Percentiles rank a stretch among this genome's conserved stretches.
phyloP scores from a whole-genome alignment of 257 asterid species.

The Phtheirospermum japonicum region DNA sequence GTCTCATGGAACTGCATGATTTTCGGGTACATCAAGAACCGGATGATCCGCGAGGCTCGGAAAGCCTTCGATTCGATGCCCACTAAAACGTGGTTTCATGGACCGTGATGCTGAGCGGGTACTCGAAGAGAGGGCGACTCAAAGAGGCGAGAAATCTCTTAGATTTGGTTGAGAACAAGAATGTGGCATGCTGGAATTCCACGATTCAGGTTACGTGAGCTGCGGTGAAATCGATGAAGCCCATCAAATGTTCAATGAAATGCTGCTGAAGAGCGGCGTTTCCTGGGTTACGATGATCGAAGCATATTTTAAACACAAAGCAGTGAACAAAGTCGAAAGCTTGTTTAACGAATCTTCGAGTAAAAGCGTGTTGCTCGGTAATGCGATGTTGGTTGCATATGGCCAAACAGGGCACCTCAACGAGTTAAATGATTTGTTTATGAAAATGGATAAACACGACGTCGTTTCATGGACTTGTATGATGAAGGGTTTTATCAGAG shows the following conservation, averaged over 20 bases:
- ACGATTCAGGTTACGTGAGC: conserved; percentile 68
- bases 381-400: conserved; percentile 59
- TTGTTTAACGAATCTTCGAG: conserved; percentile 44
- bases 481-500: conserved; percentile 52
- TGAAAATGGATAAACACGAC: conserved; percentile 42
- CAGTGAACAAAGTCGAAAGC: conserved; percentile 49
- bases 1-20: conserved; percentile 84
- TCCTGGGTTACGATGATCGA: conserved; percentile 49
- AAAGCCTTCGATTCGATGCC: conserved; percentile 59
- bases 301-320: conserved; percentile 47
- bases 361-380: conserved; percentile 41
- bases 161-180: conserved; percentile 50
- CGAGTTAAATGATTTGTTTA: conserved; percentile 41
- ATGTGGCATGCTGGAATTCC: conserved; percentile 73
- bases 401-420: conserved; percentile 32
- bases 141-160: conserved; percentile 59
- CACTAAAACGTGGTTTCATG: conserved; percentile 58
- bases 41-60: conserved; percentile 59
- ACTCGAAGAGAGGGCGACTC: conserved; percentile 63
- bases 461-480: conserved; percentile 78
- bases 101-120: conserved; percentile 79
- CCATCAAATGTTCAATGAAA: conserved; percentile 43
- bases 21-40: conserved; percentile 59
- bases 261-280: conserved; percentile 52
- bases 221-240: conserved; percentile 50